Evolutionary conservation across 805 yeast species (phyloP), one percentile per base, ranked within the genome.

Genomic region (Ogataea nonfermentans): DNA sequence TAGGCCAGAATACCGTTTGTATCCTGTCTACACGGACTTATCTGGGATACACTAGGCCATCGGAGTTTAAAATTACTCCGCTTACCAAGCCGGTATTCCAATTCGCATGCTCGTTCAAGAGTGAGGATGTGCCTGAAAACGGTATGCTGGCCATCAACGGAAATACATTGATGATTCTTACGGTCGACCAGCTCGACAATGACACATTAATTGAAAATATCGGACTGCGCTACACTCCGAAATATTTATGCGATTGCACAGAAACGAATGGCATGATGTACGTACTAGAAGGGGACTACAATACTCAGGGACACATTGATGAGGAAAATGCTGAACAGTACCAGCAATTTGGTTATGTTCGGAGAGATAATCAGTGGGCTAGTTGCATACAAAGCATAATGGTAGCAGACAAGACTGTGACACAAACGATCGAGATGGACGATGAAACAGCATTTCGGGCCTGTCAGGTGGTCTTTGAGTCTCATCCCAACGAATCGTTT

Each of bases 81-180:
- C 53, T 74, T 30, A 56, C 67, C 14, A 71, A 63, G 41, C 68
- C 66, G 2, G 59, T 58, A 10, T 64, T 79, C 22, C 59, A 60
- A 8, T 59, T 61, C 24, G 83, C 81, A 0, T 62, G 76, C 8
- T 63, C 78, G 0, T 79, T 87, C 52, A 64, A 65, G 14, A 79
- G 86, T 30, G 85, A 76, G 43, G 93, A 84, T 44, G 67, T 74
- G 40, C 64, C 67, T 1, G 68, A 65, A 36, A 67, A 70, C 35
- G 91, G 91, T 2, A 63, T 81, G 3, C 78, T 87, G 19, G 89
- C 85, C 0, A 67, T 84, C 12, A 65, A 67, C 26, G 76, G 72
- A 2, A 68, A 67, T 29, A 69, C 64, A 14, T 62, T 87, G 42
- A 61, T 71, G 2, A 83, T 85, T 22, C 71, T 81, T 52, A 71